These are phyloP conservation scores for Acer campestre DNA, from an alignment of 345 rosid genomes.

Conservation along the genomic window DNA sequence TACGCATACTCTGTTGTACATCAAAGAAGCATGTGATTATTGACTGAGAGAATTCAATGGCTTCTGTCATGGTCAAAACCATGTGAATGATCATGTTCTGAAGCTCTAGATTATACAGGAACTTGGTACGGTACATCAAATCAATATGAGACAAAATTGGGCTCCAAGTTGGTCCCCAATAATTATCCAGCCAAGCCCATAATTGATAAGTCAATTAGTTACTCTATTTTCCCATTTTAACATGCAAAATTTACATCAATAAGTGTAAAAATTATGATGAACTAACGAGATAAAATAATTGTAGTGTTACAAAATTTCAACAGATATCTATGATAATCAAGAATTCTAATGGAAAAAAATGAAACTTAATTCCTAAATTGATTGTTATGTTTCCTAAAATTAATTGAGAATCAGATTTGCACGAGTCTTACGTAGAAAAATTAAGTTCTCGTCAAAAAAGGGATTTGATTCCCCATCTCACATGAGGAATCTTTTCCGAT, in stretches of 20 bases:
- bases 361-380: no score
- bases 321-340: no score
- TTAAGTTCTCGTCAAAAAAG: no score
- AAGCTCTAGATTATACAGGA: neutral
- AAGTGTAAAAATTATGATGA: no score
- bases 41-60: neutral
- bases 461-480: no score
- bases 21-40: neutral
- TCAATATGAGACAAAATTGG: neutral
- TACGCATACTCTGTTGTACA: conserved; percentile 73
- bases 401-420: no score
- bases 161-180: neutral
- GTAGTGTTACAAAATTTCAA: no score
- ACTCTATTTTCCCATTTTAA: neutral
- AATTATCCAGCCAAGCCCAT: neutral
- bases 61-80: neutral
- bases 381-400: no score
- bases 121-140: neutral
- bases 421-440: no score
- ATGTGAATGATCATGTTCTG: neutral
- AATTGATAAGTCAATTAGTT: neutral
- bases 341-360: no score
- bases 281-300: no score
- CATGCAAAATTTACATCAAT: neutral
- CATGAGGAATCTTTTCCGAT: no score